Evolutionary conservation across 2,329 filamentous ascomycete genomes (phyloP), one percentile per base, ranked within the genome.

Genomic region (Paracamarosporium sp.): DNA sequence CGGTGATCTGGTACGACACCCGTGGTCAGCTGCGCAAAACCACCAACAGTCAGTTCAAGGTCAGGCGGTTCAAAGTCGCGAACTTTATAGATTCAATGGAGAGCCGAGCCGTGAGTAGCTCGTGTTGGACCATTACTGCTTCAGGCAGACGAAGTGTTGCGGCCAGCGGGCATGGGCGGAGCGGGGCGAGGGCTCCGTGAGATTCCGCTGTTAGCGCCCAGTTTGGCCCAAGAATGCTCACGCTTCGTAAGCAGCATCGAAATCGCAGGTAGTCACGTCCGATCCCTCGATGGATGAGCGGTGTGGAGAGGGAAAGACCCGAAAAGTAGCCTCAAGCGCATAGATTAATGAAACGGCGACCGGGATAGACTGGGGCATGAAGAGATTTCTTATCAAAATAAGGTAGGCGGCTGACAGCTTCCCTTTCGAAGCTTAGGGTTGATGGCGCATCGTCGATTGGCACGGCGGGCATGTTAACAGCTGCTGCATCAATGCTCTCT

Each of bases 261-360:
- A 48, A 35, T 55, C 35, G 53, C 53, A 44, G 3, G 27, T 9
- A 28, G 28, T 35, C 24, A n/a, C 36, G 25, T 43, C n/a, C 43
- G 36, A 57, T 57, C 35, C 45, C 22, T 27, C 55, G 55, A 57
- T 53, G 24, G 33, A 53, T 53, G 43, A 53, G 55, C 55, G 55
- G 55, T 57, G 50, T 50, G 27, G 22, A 17, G 8, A 25, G 11
- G 7, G n/a, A 47, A 46, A 12, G 36, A 15, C 12, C 3, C 25
- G 24, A 9, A 20, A 20, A 20, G 22, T 47, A 7, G 20, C 38
- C 24, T 43, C 13, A 8, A 13, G 1, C 17, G 30, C 11, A 35
- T 8, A n/a, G 12, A 48, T 33, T 40, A 22, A 28, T 27, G 2
- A 25, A 11, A 27, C 15, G 30, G 12, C 20, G 31, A 24, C 48